Evolutionary conservation across 1,139 yeast genomes (phyloP).

Genomic region (Blastobotrys capitulatus): DNA sequence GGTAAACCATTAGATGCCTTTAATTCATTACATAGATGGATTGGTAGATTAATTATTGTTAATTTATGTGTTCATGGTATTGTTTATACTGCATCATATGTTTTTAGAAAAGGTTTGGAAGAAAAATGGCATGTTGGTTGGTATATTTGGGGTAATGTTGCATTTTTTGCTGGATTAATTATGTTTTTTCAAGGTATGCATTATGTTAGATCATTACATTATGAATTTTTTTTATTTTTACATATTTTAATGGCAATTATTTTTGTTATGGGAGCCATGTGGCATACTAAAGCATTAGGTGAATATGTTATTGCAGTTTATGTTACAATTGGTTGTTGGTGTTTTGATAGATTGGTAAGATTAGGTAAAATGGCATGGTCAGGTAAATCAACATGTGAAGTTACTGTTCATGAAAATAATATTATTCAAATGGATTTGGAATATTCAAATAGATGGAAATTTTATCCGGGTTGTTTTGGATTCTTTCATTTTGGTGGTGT

Average conservation of each 20-base stretch:
- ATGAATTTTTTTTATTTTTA: constrained; percentile 43
- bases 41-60: constrained; percentile 44
- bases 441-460: constrained; percentile 35
- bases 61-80: constrained; percentile 29
- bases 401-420: constrained; percentile 26
- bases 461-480: constrained; percentile 54
- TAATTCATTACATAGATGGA: constrained; percentile 57
- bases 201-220: constrained; percentile 14
- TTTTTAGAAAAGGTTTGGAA: not conserved
- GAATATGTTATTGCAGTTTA: constrained; percentile 34
- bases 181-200: constrained; percentile 18
- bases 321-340: constrained; percentile 38
- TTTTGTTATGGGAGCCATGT: constrained; percentile 55
- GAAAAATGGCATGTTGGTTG: constrained; percentile 26
- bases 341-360: constrained; percentile 36
- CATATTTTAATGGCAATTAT: constrained; percentile 57
- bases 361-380: constrained; percentile 34
- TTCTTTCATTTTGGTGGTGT: constrained; percentile 47
- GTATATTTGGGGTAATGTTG: constrained; percentile 29
- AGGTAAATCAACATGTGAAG: constrained; percentile 40
- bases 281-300: constrained; percentile 38
- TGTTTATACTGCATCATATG: constrained; percentile 16
- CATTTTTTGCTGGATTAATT: constrained; percentile 13
- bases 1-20: constrained; percentile 58
- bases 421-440: constrained; percentile 28